Conservation (phyloP, 73 alveolate species). For the Blepharisma japonicum region DNA sequence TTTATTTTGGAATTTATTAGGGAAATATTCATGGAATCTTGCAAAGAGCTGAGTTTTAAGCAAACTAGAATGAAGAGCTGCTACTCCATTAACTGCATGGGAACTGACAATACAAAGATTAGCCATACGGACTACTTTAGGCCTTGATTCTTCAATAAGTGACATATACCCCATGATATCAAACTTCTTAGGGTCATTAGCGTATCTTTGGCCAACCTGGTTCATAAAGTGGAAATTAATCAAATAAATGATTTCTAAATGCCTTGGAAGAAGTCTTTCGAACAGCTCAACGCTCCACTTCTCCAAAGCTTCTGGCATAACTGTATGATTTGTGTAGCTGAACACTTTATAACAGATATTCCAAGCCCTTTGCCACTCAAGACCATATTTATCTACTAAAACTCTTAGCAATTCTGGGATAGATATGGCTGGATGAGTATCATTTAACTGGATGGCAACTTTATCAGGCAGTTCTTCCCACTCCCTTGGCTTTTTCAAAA, state of each 20-base stretch:
- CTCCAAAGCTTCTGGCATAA: constrained; percentile 79
- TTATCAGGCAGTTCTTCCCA: constrained; percentile 62
- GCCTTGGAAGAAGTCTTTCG: constrained; percentile 80
- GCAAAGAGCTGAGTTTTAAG: constrained; percentile 64
- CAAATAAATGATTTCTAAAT: constrained; percentile 66
- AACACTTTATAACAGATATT: constrained; percentile 47
- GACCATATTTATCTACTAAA: constrained; percentile 57
- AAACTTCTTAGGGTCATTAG: constrained; percentile 56
- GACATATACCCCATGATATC: constrained; percentile 46
- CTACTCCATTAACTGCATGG: constrained; percentile 84
- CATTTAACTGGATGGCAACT: constrained; percentile 70
- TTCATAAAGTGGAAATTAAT: constrained; percentile 71
- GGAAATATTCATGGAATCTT: constrained; percentile 66
- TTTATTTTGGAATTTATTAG: constrained; percentile 66
- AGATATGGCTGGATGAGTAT: constrained; percentile 85
- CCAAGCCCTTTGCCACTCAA: constrained; percentile 73
- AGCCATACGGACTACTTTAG: constrained; percentile 88
- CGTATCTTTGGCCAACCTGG: constrained; percentile 47
- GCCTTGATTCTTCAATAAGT: constrained; percentile 71
- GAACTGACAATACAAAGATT: constrained; percentile 70
- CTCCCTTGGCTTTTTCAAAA: constrained; percentile 59
- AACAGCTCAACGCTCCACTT: constrained; percentile 83
- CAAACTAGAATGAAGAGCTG: constrained; percentile 81
- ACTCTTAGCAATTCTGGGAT: constrained; percentile 77
- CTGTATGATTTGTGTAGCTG: constrained; percentile 81